These are phyloP conservation scores for Penicillium fuscoglaucum DNA, from an alignment of 2,329 filamentous ascomycete species.

Conservation along the genomic window DNA sequence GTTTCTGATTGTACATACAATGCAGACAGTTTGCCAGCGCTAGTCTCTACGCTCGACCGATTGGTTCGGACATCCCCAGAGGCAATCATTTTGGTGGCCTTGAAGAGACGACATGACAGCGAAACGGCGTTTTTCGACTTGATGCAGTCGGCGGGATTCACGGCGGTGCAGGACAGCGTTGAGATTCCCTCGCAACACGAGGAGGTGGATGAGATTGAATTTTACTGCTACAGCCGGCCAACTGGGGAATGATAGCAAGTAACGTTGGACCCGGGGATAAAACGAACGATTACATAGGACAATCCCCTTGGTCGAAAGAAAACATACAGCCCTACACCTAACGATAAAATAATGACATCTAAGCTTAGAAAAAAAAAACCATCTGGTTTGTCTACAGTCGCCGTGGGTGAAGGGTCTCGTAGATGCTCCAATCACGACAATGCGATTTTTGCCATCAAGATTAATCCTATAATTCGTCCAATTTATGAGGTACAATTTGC, in stretches of 20 bases:
- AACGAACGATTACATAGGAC: neutral
- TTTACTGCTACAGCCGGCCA: constrained; percentile 37
- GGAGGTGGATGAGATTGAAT: constrained; percentile 39
- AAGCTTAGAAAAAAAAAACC: too few species aligned
- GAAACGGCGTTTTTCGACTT: constrained; percentile 67
- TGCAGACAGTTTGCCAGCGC: constrained; percentile 62
- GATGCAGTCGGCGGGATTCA: constrained; percentile 48
- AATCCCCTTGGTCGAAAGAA: too few species aligned
- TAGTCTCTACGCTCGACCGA: constrained; percentile 58
- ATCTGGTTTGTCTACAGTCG: neutral
- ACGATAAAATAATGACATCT: neutral
- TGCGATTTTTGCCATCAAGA: neutral
- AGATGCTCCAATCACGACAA: neutral
- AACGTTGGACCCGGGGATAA: neutral
- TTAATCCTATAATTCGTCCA: neutral
- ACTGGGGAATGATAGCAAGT: neutral
- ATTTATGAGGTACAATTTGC: neutral
- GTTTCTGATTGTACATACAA: constrained; percentile 76
- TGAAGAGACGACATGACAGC: constrained; percentile 67
- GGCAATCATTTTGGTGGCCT: constrained; percentile 58
- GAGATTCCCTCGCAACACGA: constrained; percentile 41
- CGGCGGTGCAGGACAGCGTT: constrained; percentile 32
- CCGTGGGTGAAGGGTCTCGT: neutral
- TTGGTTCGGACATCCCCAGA: constrained; percentile 52
- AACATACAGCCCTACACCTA: neutral